phyloP scores from a whole-genome alignment of 2,329 filamentous ascomycete genomes.

The Trichophyton simii region DNA sequence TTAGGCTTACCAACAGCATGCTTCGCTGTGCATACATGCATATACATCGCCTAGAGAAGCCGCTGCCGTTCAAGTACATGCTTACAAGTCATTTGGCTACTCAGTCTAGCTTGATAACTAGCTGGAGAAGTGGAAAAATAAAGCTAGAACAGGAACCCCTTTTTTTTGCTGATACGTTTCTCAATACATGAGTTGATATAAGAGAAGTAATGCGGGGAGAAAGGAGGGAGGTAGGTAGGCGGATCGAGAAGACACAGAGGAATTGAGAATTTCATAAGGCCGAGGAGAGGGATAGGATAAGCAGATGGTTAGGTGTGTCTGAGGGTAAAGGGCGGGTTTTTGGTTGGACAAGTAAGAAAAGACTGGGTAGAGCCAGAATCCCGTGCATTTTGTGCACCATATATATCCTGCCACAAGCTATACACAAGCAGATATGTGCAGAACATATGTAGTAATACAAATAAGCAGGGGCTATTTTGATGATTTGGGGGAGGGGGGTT shows the following conservation, averaged over 20 bases:
- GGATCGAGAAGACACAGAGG: not conserved
- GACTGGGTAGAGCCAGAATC: not conserved
- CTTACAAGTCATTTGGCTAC: not conserved
- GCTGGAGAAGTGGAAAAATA: not conserved
- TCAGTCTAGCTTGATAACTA: not conserved
- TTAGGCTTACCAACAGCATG: too few species aligned
- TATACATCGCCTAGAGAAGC: too few species aligned
- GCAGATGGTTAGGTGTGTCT: not conserved
- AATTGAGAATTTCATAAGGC: not conserved
- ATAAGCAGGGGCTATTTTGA: not conserved
- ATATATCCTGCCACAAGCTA: constrained; percentile 1
- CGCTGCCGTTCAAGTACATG: not conserved
- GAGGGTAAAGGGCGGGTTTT: not conserved
- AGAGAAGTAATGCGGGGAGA: not conserved
- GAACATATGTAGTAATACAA: not conserved
- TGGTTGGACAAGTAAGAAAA: not conserved
- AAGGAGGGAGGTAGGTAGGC: not conserved
- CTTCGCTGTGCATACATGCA: too few species aligned
- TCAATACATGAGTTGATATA: constrained; percentile 1
- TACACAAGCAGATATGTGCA: not conserved
- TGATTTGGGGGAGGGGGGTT: not conserved
- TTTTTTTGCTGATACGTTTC: constrained; percentile 2
- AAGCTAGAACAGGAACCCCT: not conserved
- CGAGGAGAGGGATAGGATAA: not conserved
- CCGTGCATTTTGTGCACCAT: constrained; percentile 1